Evolutionary conservation across 169 alveolate genomes (phyloP).

Genomic region (Nephromyces sp.): DNA sequence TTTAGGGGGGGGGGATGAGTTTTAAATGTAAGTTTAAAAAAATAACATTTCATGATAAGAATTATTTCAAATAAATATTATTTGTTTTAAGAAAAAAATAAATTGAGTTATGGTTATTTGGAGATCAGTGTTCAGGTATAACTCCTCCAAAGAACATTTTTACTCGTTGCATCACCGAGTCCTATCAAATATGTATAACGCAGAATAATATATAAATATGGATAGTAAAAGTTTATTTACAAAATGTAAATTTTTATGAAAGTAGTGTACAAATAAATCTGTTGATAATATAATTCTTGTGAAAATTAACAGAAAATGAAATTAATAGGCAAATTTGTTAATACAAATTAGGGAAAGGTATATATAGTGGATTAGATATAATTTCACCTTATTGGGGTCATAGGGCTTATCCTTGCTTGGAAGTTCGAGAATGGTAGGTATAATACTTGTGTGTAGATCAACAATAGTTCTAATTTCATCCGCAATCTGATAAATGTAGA

Average conservation of each 20-base stretch:
- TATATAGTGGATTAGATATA: neutral
- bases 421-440: constrained; percentile 78
- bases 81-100: too few species aligned
- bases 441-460: constrained; percentile 53
- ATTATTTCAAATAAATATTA: too few species aligned
- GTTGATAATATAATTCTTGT: neutral
- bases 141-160: constrained; percentile 37
- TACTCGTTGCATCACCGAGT: constrained; percentile 36
- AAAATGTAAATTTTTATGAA: neutral
- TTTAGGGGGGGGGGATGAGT: too few species aligned
- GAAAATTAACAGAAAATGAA: neutral
- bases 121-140: neutral
- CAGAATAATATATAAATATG: neutral
- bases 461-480: constrained; percentile 61
- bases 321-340: neutral
- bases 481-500: constrained; percentile 26
- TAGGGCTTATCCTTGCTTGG: constrained; percentile 78
- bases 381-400: constrained; percentile 69
- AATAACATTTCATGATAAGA: too few species aligned
- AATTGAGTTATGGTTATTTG: too few species aligned
- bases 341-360: neutral
- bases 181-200: neutral
- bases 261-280: neutral
- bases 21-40: too few species aligned
- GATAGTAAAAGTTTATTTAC: neutral